Evolutionary conservation across 495 filamentous ascomycete species (phyloP), one percentile per base, ranked within the genome.

Genomic region (Hypoxylon crocopeplum): DNA sequence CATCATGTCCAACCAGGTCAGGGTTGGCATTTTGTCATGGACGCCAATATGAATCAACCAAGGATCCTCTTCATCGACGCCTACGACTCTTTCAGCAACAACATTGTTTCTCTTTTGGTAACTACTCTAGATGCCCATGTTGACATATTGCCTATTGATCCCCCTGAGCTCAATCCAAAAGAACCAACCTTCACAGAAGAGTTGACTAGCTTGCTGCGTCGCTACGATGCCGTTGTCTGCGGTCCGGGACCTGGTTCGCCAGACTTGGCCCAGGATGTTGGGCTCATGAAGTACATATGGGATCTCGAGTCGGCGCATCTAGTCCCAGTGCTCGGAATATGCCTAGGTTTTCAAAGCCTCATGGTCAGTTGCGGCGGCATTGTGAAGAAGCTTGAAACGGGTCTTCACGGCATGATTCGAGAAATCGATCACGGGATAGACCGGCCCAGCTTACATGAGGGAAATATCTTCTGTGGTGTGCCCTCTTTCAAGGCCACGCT

Each of bases 41-140:
- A 30, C n/a, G 45, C 45, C 48, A 63, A 59, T 56, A 69, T 67
- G 67, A 63, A 44, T 39, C 62, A 50, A 25, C 72, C 68, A 33
- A 82, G 75, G 38, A 85, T 97, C 46, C 84, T 98, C 37, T 92
- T 94, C 71, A 74, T 98, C 36, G 94, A 98, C 69, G 91, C 92
- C 46, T 95, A 96, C 67, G 94, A 97, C 74, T 97, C 93, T 47
- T 97, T 97, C 76, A 87, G 93, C 36, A 90, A 96, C 75, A 97
- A 97, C 77, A 93, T 97, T 55, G 83, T 93, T 37, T 81, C 87
- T 12, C 84, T 94, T 61, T 80, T 97, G 13, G 78, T 85, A 56
- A 84, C 87, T 7, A 77, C 77, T 12, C 75, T 92, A 7, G 71
- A 75, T 41, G 90, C 82, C 20, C 75, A 84, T 17, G 87, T 97